Conservation (phyloP, 2,329 filamentous ascomycete species). For the Aspergillus aculeatus region DNA sequence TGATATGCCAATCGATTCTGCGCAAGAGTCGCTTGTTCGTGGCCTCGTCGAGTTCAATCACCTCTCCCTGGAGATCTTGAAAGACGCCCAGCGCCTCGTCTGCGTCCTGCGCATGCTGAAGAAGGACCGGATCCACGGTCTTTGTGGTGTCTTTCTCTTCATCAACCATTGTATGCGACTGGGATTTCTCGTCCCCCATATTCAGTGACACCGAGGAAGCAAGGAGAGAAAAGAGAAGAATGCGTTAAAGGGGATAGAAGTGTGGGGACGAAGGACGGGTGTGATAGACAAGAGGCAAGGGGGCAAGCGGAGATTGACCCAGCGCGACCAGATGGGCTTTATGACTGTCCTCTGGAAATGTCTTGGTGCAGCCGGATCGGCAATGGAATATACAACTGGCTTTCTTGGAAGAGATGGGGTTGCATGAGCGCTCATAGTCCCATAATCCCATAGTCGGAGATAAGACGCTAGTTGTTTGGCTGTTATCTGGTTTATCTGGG, state of each 20-base stretch:
- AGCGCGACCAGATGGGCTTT: not conserved
- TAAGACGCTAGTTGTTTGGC: not conserved
- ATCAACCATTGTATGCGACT: constrained; percentile 16
- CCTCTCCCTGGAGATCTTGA: constrained; percentile 48
- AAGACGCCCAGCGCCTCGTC: constrained; percentile 62
- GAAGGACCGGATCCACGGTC: constrained; percentile 35
- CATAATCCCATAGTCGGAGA: not conserved
- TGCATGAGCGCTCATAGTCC: not conserved
- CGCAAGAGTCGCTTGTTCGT: constrained; percentile 60
- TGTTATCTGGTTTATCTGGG: constrained; percentile 6
- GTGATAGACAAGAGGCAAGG: not conserved
- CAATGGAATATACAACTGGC: not conserved
- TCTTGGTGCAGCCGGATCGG: not conserved
- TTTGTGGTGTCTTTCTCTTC: constrained; percentile 19
- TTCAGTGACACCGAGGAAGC: not conserved
- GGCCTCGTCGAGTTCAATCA: constrained; percentile 54
- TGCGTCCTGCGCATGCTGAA: constrained; percentile 57
- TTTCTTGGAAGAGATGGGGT: not conserved
- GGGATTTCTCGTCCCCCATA: constrained; percentile 42
- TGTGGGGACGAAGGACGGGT: not conserved
- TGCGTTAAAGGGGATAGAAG: not conserved
- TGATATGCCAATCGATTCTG: constrained; percentile 62
- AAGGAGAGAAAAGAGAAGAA: not conserved
- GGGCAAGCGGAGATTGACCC: not conserved
- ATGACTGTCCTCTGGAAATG: not conserved